Conservation (phyloP, 176 grass and related monocot species). For the Typha latifolia region DNA sequence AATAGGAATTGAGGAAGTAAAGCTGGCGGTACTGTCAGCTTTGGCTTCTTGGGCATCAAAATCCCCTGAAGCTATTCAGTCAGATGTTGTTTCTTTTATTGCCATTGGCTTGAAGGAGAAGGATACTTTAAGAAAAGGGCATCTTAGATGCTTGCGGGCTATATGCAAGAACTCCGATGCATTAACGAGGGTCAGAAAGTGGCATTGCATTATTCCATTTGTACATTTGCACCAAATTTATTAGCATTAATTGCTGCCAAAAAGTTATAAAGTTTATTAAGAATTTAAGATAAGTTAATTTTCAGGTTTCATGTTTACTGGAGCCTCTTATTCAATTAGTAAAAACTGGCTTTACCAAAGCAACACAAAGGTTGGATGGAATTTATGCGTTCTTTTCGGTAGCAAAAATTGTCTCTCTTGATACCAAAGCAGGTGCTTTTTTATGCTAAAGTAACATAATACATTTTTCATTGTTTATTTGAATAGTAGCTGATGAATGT, state of each 20-base stretch:
- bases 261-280: constrained; percentile 4
- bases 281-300: constrained; percentile 14
- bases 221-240: not conserved
- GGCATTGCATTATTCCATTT: constrained; percentile 6
- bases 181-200: constrained; percentile 51
- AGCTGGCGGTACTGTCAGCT: constrained; percentile 62
- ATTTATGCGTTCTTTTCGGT: constrained; percentile 81
- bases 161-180: constrained; percentile 77
- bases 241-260: not conserved
- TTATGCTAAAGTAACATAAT: not conserved
- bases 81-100: constrained; percentile 74
- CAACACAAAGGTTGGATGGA: constrained; percentile 87
- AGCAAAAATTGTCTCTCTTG: constrained; percentile 67
- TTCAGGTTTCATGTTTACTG: constrained; percentile 59
- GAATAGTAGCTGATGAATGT: constrained; percentile 7
- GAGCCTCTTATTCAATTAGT: constrained; percentile 74
- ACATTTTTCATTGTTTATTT: constrained; percentile 9
- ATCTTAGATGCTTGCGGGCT: constrained; percentile 66
- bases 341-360: constrained; percentile 83
- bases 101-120: constrained; percentile 79
- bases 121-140: constrained; percentile 80
- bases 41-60: constrained; percentile 61
- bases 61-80: constrained; percentile 61
- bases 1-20: constrained; percentile 92
- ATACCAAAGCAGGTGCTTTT: constrained; percentile 75